A percentile compares a stretch with the other conserved stretches of the same genome.
phyloP scores from a whole-genome alignment of 2,329 filamentous ascomycete genomes.

The Nemania abortiva region DNA sequence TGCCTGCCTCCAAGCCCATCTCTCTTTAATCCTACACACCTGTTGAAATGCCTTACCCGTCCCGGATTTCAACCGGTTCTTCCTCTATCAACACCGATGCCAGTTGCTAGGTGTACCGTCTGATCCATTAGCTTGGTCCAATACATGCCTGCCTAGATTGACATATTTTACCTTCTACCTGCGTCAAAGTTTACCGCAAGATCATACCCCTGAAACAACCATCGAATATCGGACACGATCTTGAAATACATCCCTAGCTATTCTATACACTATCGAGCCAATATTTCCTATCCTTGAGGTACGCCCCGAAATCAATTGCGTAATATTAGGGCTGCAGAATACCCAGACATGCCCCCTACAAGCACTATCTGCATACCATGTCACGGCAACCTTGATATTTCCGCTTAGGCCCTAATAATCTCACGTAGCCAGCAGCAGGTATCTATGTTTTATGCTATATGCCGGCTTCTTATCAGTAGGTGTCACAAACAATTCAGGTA shows the following conservation, averaged over 20 bases:
- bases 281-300: background rate
- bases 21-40: background rate
- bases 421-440: conserved; percentile 6
- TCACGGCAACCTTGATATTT: conserved; percentile 10
- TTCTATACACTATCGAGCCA: background rate
- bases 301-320: background rate
- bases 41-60: conserved; percentile 5
- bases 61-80: background rate
- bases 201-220: background rate
- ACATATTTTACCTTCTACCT: background rate
- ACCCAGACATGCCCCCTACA: background rate
- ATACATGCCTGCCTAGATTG: background rate
- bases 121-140: background rate
- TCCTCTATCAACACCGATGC: background rate
- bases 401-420: conserved; percentile 1
- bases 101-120: background rate
- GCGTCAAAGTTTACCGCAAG: background rate
- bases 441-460: conserved; percentile 3
- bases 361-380: conserved; percentile 7
- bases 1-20: background rate
- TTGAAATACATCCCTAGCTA: conserved; percentile 2
- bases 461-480: background rate
- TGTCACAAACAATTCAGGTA: background rate
- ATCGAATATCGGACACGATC: background rate
- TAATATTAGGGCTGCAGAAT: conserved; percentile 1